Evolutionary conservation across 495 filamentous ascomycete genomes (phyloP).

Genomic region (Neurospora sp.): DNA sequence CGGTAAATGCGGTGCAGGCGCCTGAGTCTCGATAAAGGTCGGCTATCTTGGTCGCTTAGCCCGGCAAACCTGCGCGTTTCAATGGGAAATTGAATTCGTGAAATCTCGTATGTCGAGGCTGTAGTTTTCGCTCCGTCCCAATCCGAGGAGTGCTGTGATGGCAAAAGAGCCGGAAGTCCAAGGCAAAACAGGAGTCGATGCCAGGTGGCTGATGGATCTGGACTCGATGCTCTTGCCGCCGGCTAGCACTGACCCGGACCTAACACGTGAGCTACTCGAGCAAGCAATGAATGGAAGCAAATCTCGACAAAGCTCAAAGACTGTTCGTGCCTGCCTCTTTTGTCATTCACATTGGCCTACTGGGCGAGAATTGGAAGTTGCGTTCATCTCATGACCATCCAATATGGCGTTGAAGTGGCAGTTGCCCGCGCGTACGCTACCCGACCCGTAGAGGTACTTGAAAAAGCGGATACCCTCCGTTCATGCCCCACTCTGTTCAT

Average conservation of each 20-base stretch:
- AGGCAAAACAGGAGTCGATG: not conserved
- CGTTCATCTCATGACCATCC: not conserved
- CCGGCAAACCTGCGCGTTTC: not conserved
- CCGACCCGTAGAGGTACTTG: not conserved
- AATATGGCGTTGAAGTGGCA: not conserved
- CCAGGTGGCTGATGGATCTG: not conserved
- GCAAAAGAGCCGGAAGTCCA: not conserved
- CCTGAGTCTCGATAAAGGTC: not conserved
- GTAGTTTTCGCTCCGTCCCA: not conserved
- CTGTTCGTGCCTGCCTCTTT: not conserved
- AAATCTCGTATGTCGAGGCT: not conserved
- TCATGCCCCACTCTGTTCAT: not conserved
- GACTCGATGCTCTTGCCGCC: not conserved
- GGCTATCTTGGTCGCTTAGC: not conserved
- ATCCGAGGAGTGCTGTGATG: not conserved
- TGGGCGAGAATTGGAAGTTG: not conserved
- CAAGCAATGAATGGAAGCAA: not conserved
- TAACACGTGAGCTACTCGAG: not conserved
- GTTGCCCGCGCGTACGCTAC: not conserved
- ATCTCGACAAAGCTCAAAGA: not conserved
- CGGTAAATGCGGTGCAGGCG: not conserved
- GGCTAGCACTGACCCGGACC: not conserved
- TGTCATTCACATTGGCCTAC: not conserved
- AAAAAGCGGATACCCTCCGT: not conserved
- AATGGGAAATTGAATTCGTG: not conserved